phyloP scores from a whole-genome alignment of 2,329 filamentous ascomycete genomes.

The Colletotrichum incanum region DNA sequence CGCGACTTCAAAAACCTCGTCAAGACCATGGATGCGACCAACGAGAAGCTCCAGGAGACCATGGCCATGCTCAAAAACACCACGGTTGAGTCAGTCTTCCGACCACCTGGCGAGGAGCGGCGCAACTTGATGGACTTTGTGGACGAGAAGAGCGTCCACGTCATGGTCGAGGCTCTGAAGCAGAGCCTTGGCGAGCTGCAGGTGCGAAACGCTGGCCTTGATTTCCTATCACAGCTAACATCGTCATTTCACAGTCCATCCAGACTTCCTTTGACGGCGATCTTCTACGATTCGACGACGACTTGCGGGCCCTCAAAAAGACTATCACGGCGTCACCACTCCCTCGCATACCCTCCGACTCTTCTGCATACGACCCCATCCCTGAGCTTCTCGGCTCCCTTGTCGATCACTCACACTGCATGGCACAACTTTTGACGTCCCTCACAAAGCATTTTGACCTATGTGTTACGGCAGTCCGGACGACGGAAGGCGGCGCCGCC shows the following conservation, averaged over 20 bases:
- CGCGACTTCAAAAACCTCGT: constrained; percentile 75
- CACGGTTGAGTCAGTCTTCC: constrained; percentile 74
- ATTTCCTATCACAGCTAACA: not conserved
- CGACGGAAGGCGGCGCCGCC: constrained; percentile 86
- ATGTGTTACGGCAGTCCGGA: constrained; percentile 91
- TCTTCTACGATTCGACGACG: constrained; percentile 81
- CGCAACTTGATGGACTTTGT: constrained; percentile 83
- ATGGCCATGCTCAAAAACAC: constrained; percentile 77
- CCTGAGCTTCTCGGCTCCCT: constrained; percentile 73
- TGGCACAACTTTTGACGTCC: constrained; percentile 85
- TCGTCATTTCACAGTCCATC: constrained; percentile 61
- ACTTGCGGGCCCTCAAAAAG: constrained; percentile 77
- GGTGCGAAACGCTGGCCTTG: constrained; percentile 55
- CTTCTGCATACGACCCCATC: constrained; percentile 60
- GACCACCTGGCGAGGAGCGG: constrained; percentile 70
- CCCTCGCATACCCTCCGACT: constrained; percentile 53
- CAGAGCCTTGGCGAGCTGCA: constrained; percentile 80
- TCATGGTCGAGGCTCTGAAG: constrained; percentile 77
- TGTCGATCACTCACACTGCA: constrained; percentile 82
- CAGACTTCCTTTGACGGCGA: constrained; percentile 84
- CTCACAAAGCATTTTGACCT: constrained; percentile 92
- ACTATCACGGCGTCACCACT: constrained; percentile 63
- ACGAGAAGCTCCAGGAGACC: constrained; percentile 75
- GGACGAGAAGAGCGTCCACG: constrained; percentile 78
- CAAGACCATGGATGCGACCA: constrained; percentile 76